Evolutionary conservation across 2,329 filamentous ascomycete genomes (phyloP).

Genomic region (Aspergillus brunneoviolaceus): DNA sequence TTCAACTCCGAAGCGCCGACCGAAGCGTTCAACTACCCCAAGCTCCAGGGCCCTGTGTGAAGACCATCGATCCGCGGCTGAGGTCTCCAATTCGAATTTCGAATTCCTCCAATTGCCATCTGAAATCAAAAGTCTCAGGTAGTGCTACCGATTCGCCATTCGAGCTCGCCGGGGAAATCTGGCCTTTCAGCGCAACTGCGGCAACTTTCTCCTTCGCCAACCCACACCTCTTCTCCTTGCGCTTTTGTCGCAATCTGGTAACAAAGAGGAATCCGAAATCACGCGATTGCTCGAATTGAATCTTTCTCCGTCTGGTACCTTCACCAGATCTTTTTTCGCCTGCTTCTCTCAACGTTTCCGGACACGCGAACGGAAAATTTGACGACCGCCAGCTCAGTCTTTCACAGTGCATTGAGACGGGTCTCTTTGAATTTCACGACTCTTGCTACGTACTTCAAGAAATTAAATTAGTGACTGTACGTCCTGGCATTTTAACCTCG

Average conservation of each 20-base stretch:
- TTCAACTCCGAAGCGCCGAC: conserved; percentile 6
- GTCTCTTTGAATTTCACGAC: conserved; percentile 10
- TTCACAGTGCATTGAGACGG: not conserved
- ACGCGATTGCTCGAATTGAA: conserved; percentile 8
- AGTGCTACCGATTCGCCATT: conserved; percentile 5
- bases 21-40: not conserved
- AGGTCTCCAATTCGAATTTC: not conserved
- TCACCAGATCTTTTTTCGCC: not conserved
- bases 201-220: conserved; percentile 14
- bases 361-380: not conserved
- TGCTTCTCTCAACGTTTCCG: not conserved
- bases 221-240: conserved; percentile 9
- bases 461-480: conserved; percentile 10
- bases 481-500: not conserved
- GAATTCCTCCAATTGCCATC: not conserved
- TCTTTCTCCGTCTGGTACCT: not conserved
- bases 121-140: not conserved
- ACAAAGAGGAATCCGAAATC: conserved; percentile 11
- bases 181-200: conserved; percentile 20
- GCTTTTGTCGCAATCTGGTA: conserved; percentile 14
- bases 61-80: not conserved
- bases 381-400: not conserved
- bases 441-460: conserved; percentile 12
- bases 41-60: conserved; percentile 3
- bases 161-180: conserved; percentile 19